Evolutionary conservation across 192 early-diverging fungal genomes (phyloP).

Genomic region (Coemansia sp.): DNA sequence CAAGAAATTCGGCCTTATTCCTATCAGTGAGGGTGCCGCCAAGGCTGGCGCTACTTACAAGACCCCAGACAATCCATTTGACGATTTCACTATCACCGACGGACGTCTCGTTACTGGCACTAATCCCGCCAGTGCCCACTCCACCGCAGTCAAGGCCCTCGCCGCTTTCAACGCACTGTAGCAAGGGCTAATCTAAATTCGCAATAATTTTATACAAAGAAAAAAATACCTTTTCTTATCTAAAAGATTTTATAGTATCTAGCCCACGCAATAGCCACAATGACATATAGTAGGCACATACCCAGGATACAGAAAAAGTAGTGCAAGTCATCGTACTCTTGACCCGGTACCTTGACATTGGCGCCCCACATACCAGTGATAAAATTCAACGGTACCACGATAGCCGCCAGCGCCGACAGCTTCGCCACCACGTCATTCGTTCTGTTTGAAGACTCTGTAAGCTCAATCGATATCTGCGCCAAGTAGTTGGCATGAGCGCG

Average conservation of each 20-base stretch:
- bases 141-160: conserved; percentile 52
- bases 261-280: conserved; percentile 39
- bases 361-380: conserved; percentile 79
- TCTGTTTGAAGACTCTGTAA: conserved; percentile 73
- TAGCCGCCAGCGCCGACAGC: conserved; percentile 86
- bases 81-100: conserved; percentile 57
- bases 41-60: conserved; percentile 62
- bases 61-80: conserved; percentile 60
- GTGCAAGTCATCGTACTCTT: conserved; percentile 46
- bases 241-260: conserved; percentile 49
- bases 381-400: conserved; percentile 90
- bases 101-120: conserved; percentile 73
- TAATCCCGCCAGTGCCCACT: conserved; percentile 68
- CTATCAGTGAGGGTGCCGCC: conserved; percentile 47
- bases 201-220: no score
- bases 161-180: conserved; percentile 39
- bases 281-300: conserved; percentile 42
- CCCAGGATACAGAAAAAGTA: conserved; percentile 55
- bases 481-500: conserved; percentile 78
- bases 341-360: conserved; percentile 59
- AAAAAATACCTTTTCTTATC: background rate
- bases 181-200: no score
- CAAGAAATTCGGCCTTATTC: conserved; percentile 39
- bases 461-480: conserved; percentile 77
- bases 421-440: conserved; percentile 89